Conservation (phyloP, 2,329 filamentous ascomycete species). For the Xylaria multiplex region DNA sequence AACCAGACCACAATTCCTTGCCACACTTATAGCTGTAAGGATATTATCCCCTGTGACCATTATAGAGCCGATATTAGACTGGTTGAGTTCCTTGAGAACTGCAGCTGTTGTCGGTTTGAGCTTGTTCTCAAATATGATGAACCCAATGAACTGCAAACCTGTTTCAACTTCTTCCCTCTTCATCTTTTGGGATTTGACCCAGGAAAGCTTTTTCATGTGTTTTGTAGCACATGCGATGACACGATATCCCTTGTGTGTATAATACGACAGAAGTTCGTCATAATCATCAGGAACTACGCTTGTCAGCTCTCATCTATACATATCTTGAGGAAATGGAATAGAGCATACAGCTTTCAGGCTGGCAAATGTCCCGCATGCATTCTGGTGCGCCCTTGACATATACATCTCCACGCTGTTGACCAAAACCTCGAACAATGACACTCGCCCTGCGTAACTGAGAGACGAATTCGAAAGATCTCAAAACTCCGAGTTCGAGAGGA, state of each 20-base stretch:
- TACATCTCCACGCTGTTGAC: constrained; percentile 82
- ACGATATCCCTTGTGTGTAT: constrained; percentile 95
- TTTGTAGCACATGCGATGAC: constrained; percentile 96
- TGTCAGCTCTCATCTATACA: constrained; percentile 34
- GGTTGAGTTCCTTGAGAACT: constrained; percentile 82
- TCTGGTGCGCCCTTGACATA: constrained; percentile 98
- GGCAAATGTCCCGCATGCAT: constrained; percentile 94
- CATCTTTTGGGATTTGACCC: constrained; percentile 96
- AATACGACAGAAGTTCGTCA: constrained; percentile 86
- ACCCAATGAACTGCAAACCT: constrained; percentile 86
- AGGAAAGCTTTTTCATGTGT: constrained; percentile 86
- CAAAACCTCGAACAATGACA: constrained; percentile 90
- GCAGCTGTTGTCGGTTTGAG: constrained; percentile 85
- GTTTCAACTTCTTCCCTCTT: constrained; percentile 85
- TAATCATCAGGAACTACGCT: constrained; percentile 80
- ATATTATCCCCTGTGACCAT: constrained; percentile 99
- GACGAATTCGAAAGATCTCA: constrained; percentile 94
- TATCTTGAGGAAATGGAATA: not conserved
- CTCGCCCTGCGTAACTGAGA: constrained; percentile 92
- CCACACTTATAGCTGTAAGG: constrained; percentile 93
- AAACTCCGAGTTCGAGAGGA: constrained; percentile 84
- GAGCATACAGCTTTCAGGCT: constrained; percentile 76
- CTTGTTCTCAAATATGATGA: constrained; percentile 99
- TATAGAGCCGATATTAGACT: constrained; percentile 85
- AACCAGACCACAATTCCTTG: constrained; percentile 86